A percentile compares a stretch with the other conserved stretches of the same genome.
These are phyloP conservation scores for Alternaria ethzedia DNA, from an alignment of 2,329 filamentous ascomycete genomes.

Conservation along the genomic window DNA sequence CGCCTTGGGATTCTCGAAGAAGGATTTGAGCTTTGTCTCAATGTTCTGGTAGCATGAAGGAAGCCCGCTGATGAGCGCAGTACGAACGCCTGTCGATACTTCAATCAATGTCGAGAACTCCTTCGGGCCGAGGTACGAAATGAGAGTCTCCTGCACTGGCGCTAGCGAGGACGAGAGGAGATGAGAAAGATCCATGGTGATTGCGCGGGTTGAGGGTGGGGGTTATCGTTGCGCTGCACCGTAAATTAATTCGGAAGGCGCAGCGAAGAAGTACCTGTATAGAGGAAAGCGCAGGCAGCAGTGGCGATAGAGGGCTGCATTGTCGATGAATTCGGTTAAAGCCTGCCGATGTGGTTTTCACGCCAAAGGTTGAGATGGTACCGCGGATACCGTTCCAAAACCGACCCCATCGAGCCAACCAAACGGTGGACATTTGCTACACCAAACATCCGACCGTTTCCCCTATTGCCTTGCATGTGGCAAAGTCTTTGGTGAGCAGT, in stretches of 20 bases:
- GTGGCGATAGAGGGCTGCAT: neutral
- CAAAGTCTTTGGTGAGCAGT: neutral
- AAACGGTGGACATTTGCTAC: too few relatives aligned
- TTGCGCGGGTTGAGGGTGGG: neutral
- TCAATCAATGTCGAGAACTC: neutral
- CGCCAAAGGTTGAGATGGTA: too few relatives aligned
- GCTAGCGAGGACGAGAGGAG: neutral
- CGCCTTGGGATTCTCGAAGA: neutral
- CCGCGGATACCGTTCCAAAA: too few relatives aligned
- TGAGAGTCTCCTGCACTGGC: neutral
- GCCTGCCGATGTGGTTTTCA: neutral
- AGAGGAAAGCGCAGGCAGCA: neutral
- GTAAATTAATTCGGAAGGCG: neutral
- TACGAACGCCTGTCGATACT: neutral
- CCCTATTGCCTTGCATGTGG: neutral
- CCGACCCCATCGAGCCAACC: too few relatives aligned
- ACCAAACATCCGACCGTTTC: neutral
- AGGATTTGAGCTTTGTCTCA: neutral
- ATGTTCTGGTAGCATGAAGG: neutral
- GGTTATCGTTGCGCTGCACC: neutral
- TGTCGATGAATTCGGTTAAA: neutral
- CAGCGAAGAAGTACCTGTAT: neutral
- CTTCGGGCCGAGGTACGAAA: neutral
- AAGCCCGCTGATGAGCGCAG: neutral
- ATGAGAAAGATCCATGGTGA: neutral